Base-by-base conservation (phyloP, 2,329 filamentous ascomycete genomes). In the Coleophoma eucalyptorum region DNA sequence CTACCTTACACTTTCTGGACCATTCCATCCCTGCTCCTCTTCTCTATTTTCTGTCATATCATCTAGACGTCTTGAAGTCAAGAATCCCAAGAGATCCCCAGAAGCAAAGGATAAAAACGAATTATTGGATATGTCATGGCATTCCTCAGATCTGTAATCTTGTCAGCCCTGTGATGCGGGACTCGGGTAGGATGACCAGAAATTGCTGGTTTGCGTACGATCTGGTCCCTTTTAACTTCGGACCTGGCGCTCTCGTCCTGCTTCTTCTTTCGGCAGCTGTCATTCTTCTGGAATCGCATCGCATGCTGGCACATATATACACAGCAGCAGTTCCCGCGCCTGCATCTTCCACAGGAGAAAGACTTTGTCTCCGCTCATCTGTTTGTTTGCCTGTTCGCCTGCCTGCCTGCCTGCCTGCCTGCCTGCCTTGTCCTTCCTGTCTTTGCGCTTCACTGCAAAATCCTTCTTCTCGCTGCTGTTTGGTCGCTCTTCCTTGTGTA, bases 141-240 rank as follows among this genome's bases (percentile, higher is more conserved):
- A 50, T 53, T 53, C 44, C 51, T 48, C 44, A 45, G 44, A 48
- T 50, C 45, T 48, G 41, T 41, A 34, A 43, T 31, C 20, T 20
- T 21, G 16, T 32, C 45, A 53, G 48, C 48, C 51, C 21, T 48
- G 54, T 51, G 51, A 51, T 56, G 50, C 44, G 47, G 48, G 40
- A 43, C 48, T 26, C 26, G 26, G 26, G 26, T 26, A 26, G 26
- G 26, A 26, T 26, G 26, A 26, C 26, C 26, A 26, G 26, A 26
- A 26, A 26, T 6, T 8, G 26, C 6, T 26, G 26, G 26, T 26
- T 26, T 26, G 26, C 10, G 26, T 26, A 8, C 26, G 26, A 7
- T 26, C 26, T 26, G 26, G 26, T 26, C 26, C 26, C 10, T 3
- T 26, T 26, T 26, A 8, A 26, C 26, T 26, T 26, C 26, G 26